Percentiles rank a stretch among this genome's conserved stretches.
phyloP scores from a whole-genome alignment of 1,139 yeast species.

The Suzukiozyma palmioleophila region DNA sequence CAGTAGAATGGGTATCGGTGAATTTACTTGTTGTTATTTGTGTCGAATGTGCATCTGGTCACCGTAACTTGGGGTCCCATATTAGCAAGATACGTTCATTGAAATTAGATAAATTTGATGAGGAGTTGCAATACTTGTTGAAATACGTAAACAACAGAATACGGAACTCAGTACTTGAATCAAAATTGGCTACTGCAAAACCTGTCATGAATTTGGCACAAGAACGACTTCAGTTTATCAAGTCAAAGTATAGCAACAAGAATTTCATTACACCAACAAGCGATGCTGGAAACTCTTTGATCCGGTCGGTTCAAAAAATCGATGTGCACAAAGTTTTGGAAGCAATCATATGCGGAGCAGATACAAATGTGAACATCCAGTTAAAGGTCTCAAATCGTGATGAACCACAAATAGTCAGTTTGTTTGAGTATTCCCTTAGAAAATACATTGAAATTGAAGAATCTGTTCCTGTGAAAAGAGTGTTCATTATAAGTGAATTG shows the following conservation, averaged over 20 bases:
- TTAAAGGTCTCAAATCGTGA: conserved; percentile 19
- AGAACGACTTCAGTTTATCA: conserved; percentile 42
- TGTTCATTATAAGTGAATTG: conserved; percentile 71
- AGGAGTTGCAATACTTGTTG: conserved; percentile 37
- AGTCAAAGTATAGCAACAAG: conserved; percentile 45
- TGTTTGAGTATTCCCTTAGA: conserved; percentile 60
- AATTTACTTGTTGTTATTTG: conserved; percentile 72
- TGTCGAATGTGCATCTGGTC: conserved; percentile 71
- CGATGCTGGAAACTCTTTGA: conserved; percentile 23
- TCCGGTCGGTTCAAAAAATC: conserved; percentile 49
- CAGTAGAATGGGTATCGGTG: conserved; percentile 87
- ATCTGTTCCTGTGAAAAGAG: conserved; percentile 16
- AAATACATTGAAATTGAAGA: conserved; percentile 37
- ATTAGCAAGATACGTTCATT: conserved; percentile 48
- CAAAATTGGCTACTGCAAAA: conserved; percentile 10
- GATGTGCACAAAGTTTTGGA: conserved; percentile 43
- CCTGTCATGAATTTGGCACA: conserved; percentile 25
- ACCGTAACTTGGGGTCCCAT: conserved; percentile 49
- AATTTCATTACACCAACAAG: conserved; percentile 27
- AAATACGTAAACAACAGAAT: conserved; percentile 36
- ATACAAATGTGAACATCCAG: conserved; percentile 36
- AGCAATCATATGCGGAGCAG: conserved; percentile 48
- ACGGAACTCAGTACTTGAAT: conserved; percentile 39
- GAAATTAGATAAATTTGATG: conserved; percentile 45
- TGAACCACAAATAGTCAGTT: conserved; percentile 27